Percentiles rank a stretch among this genome's conserved stretches.
phyloP scores from a whole-genome alignment of 345 rosid species.

The Salix suchowensis region DNA sequence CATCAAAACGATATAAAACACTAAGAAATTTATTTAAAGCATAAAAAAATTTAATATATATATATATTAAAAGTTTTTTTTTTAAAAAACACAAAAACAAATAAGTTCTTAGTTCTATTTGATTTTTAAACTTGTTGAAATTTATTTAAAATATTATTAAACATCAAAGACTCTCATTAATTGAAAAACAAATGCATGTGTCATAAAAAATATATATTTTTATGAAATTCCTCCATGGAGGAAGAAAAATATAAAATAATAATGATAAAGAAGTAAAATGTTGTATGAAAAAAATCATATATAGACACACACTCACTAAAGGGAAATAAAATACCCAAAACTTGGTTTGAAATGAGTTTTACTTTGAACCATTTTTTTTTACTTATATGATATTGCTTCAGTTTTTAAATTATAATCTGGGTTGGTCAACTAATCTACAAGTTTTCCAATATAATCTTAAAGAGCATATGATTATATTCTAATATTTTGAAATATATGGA shows the following conservation, averaged over 20 bases:
- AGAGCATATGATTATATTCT: neutral
- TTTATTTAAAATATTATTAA: neutral
- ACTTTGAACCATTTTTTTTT: too few relatives aligned
- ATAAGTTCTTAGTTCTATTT: too few relatives aligned
- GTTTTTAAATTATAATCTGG: too few relatives aligned
- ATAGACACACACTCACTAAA: too few relatives aligned
- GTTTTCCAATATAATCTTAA: neutral
- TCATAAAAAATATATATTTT: neutral
- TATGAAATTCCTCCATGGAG: neutral
- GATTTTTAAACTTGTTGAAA: neutral
- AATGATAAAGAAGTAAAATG: neutral
- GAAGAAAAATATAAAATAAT: neutral
- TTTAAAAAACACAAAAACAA: too few relatives aligned
- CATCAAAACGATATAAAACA: too few relatives aligned
- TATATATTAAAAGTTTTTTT: too few relatives aligned
- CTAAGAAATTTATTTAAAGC: too few relatives aligned
- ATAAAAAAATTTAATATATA: too few relatives aligned
- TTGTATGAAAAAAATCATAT: neutral
- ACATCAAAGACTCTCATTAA: neutral
- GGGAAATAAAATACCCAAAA: too few relatives aligned
- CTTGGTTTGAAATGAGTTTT: too few relatives aligned
- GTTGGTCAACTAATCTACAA: neutral
- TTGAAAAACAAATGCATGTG: neutral
- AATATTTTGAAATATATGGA: neutral
- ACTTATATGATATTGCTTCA: too few relatives aligned